phyloP scores from a whole-genome alignment of 2,329 filamentous ascomycete genomes.

The Talaromyces sp. region DNA sequence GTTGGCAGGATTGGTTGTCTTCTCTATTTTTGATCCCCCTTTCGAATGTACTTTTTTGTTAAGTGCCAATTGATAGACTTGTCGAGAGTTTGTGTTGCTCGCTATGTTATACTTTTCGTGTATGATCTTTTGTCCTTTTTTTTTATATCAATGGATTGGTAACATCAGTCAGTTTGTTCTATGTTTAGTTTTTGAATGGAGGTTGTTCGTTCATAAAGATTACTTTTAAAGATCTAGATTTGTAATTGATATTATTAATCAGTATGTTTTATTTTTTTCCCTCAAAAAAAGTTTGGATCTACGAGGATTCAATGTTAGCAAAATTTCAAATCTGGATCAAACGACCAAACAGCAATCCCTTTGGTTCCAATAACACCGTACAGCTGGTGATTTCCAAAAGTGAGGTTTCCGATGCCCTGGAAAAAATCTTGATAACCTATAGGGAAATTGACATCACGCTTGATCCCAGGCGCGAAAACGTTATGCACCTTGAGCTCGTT shows the following conservation, averaged over 20 bases:
- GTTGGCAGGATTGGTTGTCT: background rate
- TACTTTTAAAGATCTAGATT: too few relatives aligned
- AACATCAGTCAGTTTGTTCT: too few relatives aligned
- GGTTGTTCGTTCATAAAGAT: too few relatives aligned
- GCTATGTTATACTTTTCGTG: too few relatives aligned
- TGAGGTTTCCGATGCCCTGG: background rate
- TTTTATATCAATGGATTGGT: too few relatives aligned
- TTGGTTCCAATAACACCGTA: background rate
- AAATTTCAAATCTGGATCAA: background rate
- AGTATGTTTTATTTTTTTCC: too few relatives aligned
- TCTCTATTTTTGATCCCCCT: background rate
- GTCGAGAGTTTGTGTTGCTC: background rate
- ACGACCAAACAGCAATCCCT: conserved; percentile 1
- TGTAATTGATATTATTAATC: too few relatives aligned
- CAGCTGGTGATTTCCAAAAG: conserved; percentile 2
- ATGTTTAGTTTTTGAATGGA: background rate
- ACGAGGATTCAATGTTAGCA: too few relatives aligned
- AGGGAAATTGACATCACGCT: background rate
- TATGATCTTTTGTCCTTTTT: too few relatives aligned
- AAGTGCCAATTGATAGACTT: background rate
- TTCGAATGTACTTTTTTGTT: background rate
- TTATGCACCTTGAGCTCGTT: background rate
- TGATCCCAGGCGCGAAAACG: background rate
- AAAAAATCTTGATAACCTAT: background rate
- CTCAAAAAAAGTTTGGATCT: too few relatives aligned